Base-by-base conservation (phyloP, 768 basidiomycete species). In the Lentinus brumalis region DNA sequence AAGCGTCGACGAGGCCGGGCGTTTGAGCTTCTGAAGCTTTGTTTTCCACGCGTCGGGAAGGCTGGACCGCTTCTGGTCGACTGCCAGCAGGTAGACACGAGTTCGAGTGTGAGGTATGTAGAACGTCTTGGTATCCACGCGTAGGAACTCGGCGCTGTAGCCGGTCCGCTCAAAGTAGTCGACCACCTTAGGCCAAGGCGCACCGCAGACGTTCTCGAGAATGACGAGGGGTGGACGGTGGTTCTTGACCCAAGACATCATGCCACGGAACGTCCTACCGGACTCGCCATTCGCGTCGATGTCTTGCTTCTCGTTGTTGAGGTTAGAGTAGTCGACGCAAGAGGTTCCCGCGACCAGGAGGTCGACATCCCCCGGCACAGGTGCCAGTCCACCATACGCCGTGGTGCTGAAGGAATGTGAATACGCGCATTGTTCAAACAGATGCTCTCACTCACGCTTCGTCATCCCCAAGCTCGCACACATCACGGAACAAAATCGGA, bases 61-160 rank as follows among this genome's bases (percentile, higher is more conserved):
- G 41, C 73, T 71, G 2, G 87, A 86, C 3, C 75, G 71, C 63
- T 79, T 81, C 70, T 86, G 80, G 72, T 92, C 83, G 30, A 94
- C 83, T 3, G 92, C 94, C 49, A 94, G 71, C 53, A 96, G 84
- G 69, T 96, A 96, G 8, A 88, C 95, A 55, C 96, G 89, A 6
- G 88, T 94, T 16, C 96, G 87, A 0, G 96, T 98, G 68, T 98
- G 96, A 11, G 96, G 94, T 57, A 98, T 94, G 71, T 98, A 98
- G 70, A 87, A 97, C 21, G 86, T 79, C 71, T 96, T 96, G 26
- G 89, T 92, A 68, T 94, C 95, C 66, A 92, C 85, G 49, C 91
- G 83, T 26, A 82, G 70, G 56, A 74, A 84, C 15, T 80, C 75
- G 0, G 96, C 93, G 62, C 86, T 87, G 73, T 97, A 98, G 5